Evolutionary conservation across 2,329 filamentous ascomycete species (phyloP), one percentile per base, ranked within the genome.

Genomic region (Penicillium olsonii): DNA sequence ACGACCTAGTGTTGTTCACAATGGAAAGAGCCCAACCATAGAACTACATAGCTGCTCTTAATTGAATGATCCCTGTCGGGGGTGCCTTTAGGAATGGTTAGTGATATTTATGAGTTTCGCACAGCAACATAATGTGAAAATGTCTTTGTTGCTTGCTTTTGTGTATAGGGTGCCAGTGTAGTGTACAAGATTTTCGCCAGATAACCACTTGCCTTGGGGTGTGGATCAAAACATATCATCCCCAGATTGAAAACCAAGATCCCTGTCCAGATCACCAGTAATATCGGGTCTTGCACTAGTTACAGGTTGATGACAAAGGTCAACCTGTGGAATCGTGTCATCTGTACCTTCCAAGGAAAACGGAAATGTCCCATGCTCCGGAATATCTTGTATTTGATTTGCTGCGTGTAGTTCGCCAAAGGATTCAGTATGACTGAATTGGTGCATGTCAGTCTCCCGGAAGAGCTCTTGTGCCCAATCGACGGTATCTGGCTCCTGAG

Each of bases 261-360:
- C 69, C n/a, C 54, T 54, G 59, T 71, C 69, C 39, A 71, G 46
- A 58, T 71, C 69, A 3, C 69, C 69, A 0, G 69, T 71, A 3
- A 71, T 70, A 40, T 58, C 55, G 5, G 45, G 42, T 33, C 52
- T 55, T 7, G 20, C 38, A 40, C 57, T 45, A 12, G 48, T 43
- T 17, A 47, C 43, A 20, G 56, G 55, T 33, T 48, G 48, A 37
- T 55, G 45, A 2, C 45, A 43, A 15, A 11, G 19, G 19, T 39
- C 24, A 4, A 12, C 31, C n/a, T 17, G 18, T 4, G 22, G 18
- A 2, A 10, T 5, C 17, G 26, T 6, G 8, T 42, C 41, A 10
- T 54, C 44, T 20, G 48, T 56, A 20, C 55, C 57, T 1, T 54
- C 49, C n/a, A 64, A 12, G 10, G 45, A 29, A 45, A 64, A 63